These are phyloP conservation scores for Dryadomyces quercivorus DNA, from an alignment of 2,329 filamentous ascomycete genomes.

Conservation along the genomic window DNA sequence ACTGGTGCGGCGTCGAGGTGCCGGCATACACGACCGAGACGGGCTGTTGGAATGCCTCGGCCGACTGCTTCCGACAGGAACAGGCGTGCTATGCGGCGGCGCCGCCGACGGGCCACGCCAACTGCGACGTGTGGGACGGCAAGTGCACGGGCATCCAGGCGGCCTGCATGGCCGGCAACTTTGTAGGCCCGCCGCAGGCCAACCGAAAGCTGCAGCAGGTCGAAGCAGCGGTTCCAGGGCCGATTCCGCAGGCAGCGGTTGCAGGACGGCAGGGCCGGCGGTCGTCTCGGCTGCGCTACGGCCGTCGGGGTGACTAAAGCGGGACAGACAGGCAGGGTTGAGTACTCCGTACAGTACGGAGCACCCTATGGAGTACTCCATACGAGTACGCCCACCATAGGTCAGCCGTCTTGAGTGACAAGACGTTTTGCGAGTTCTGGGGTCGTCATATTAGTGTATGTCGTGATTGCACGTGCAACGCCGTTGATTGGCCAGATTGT, in stretches of 20 bases:
- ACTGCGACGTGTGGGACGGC: constrained; percentile 49
- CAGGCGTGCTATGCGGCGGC: constrained; percentile 45
- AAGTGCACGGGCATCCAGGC: constrained; percentile 43
- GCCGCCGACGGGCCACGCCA: constrained; percentile 44
- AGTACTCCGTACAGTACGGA: no score
- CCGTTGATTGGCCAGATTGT: constrained; percentile 11
- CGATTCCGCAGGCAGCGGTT: constrained; percentile 15
- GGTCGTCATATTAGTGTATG: not conserved
- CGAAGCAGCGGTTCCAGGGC: constrained; percentile 18
- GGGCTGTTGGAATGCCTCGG: constrained; percentile 47
- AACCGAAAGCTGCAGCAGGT: constrained; percentile 24
- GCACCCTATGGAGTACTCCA: no score
- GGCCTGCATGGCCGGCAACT: constrained; percentile 29
- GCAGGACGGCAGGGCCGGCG: not conserved
- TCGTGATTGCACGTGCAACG: not conserved
- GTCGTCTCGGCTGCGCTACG: not conserved
- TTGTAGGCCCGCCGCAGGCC: constrained; percentile 33
- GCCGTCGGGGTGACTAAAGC: no score
- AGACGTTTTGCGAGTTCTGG: not conserved
- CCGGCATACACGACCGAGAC: constrained; percentile 38
- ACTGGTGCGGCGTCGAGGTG: constrained; percentile 59
- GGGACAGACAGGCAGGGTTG: no score
- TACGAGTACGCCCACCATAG: no score
- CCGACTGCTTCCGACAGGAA: constrained; percentile 46
- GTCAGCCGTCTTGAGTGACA: no score